Conservation (phyloP, 192 early-diverging fungal genomes). For the Gigaspora rosea region DNA sequence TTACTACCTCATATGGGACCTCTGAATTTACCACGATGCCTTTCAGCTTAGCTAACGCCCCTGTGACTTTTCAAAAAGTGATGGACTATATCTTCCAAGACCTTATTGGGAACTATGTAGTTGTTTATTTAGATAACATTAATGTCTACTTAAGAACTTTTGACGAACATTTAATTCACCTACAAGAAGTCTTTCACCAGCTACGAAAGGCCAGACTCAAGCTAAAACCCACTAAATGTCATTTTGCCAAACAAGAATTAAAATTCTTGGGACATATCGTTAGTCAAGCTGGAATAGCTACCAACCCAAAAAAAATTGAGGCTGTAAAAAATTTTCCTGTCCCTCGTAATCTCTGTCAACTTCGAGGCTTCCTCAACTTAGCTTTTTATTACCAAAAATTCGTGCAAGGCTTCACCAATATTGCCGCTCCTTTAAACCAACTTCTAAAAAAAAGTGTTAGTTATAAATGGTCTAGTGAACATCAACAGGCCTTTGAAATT, state of each 20-base stretch:
- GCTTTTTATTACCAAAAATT: slow-evolving; percentile 6
- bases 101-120: background rate
- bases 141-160: slow-evolving; percentile 33
- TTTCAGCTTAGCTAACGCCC: slow-evolving; percentile 37
- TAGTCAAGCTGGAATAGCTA: background rate
- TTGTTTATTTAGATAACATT: slow-evolving; percentile 42
- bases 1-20: slow-evolving; percentile 25
- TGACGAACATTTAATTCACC: slow-evolving; percentile 27
- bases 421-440: background rate
- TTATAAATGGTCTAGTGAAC: background rate
- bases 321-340: slow-evolving; percentile 13
- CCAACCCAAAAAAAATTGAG: slow-evolving; percentile 25
- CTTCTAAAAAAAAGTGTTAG: background rate
- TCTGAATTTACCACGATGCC: slow-evolving; percentile 34
- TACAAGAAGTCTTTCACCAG: slow-evolving; percentile 7
- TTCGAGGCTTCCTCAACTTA: slow-evolving; percentile 7
- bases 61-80: slow-evolving; percentile 38
- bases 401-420: background rate
- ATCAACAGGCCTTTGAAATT: slow-evolving; percentile 22
- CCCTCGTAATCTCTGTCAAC: background rate
- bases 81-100: slow-evolving; percentile 16
- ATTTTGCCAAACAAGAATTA: too few species aligned
- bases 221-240: too few species aligned
- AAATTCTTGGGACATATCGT: too few species aligned
- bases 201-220: slow-evolving; percentile 12